These are phyloP conservation scores for Beauveria sp. DNA, from an alignment of 2,329 filamentous ascomycete species.

Conservation along the genomic window DNA sequence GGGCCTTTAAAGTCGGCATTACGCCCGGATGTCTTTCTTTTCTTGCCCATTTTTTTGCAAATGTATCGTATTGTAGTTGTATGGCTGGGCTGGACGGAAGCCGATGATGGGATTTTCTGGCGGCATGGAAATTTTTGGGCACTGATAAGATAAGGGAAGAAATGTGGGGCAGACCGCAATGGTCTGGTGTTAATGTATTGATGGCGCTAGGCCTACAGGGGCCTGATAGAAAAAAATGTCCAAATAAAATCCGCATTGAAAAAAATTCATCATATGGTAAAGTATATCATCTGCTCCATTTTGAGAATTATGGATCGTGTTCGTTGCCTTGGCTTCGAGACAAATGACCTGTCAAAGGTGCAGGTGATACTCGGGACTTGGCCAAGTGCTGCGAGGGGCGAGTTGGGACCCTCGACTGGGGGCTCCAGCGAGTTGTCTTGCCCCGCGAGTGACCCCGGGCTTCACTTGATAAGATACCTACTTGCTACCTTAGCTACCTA, in stretches of 20 bases:
- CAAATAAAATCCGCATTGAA: background rate
- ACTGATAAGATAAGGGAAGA: slow-evolving; percentile 10
- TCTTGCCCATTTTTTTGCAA: slow-evolving; percentile 49
- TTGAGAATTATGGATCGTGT: background rate
- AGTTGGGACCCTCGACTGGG: background rate
- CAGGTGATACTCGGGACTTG: background rate
- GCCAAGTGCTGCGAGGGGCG: background rate
- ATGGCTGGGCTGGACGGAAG: background rate
- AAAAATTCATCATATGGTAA: background rate
- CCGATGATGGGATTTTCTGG: background rate
- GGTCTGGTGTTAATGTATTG: too few species aligned
- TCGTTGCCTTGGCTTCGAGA: background rate
- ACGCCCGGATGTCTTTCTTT: slow-evolving; percentile 60
- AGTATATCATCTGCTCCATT: background rate
- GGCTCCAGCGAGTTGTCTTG: background rate
- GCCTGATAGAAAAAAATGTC: too few species aligned
- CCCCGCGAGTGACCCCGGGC: background rate
- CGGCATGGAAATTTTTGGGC: slow-evolving; percentile 7
- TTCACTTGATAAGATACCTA: too few species aligned
- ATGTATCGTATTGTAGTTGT: background rate
- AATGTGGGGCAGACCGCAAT: background rate
- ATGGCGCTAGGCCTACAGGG: background rate
- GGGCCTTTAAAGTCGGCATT: slow-evolving; percentile 39
- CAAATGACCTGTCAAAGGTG: background rate
- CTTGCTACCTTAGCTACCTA: too few species aligned